Evolutionary conservation across 352 stramenopile genomes (phyloP).

Genomic region (Globisporangium perplexum): DNA sequence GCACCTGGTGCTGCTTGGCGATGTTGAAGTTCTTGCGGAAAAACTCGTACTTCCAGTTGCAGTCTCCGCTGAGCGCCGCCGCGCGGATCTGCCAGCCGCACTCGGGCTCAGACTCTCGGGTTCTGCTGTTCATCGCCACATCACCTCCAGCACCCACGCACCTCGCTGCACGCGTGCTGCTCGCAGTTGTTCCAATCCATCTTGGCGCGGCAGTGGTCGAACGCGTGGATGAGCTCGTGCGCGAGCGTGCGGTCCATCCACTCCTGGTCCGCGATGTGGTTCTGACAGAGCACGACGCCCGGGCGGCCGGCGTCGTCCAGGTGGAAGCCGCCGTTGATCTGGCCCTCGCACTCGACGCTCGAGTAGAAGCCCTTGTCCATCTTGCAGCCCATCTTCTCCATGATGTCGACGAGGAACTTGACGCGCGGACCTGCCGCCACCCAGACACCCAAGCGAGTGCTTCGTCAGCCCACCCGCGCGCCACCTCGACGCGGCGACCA

Average conservation of each 20-base stretch:
- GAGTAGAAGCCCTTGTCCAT: constrained; percentile 70
- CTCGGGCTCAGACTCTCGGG: neutral
- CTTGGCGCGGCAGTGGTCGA: constrained; percentile 91
- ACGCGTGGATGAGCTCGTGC: constrained; percentile 93
- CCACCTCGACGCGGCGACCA: too few species aligned
- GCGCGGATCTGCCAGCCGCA: constrained; percentile 41
- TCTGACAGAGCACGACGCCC: constrained; percentile 85
- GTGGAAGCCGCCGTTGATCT: constrained; percentile 85
- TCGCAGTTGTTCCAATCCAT: constrained; percentile 92
- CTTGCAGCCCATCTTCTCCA: constrained; percentile 86
- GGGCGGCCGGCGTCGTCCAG: constrained; percentile 70
- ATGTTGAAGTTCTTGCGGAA: constrained; percentile 90
- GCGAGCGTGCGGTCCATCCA: constrained; percentile 91
- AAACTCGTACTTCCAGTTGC: constrained; percentile 90
- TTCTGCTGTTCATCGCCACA: neutral
- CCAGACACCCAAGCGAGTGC: neutral
- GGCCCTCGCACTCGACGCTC: constrained; percentile 74
- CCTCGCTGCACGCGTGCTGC: constrained; percentile 91
- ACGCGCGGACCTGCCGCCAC: constrained; percentile 56
- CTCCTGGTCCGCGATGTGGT: constrained; percentile 88
- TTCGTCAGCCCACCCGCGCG: neutral
- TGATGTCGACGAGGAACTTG: constrained; percentile 74
- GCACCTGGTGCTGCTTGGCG: constrained; percentile 84
- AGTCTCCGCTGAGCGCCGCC: constrained; percentile 83
- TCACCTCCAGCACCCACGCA: constrained; percentile 15